Conservation (phyloP, 1,284 basidiomycete genomes). For the Mycosarcoma maydis region DNA sequence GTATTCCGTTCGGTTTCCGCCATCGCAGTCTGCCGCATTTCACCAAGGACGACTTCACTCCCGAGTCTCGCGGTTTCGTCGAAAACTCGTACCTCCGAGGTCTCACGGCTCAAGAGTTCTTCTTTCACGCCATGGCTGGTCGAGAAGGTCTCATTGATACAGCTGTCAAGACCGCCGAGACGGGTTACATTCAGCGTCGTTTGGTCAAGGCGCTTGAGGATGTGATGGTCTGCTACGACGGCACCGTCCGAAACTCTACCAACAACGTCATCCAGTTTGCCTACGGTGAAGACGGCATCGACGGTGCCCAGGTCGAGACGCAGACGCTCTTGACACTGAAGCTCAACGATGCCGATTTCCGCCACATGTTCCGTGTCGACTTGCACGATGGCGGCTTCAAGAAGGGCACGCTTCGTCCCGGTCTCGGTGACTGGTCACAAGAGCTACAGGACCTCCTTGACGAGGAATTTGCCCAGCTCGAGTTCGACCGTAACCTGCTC, state of each 20-base stretch:
- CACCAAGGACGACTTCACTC: constrained; percentile 98
- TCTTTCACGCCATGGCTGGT: constrained; percentile 99
- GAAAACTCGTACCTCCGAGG: constrained; percentile 99
- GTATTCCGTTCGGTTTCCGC: constrained; percentile 97
- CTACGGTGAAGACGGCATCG: constrained; percentile 99
- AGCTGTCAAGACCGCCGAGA: constrained; percentile 99
- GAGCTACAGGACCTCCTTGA: constrained; percentile 86
- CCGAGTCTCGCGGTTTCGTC: constrained; percentile 97
- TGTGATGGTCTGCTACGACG: constrained; percentile 96
- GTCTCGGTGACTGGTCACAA: constrained; percentile 89
- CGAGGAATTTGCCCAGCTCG: constrained; percentile 82
- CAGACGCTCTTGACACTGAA: constrained; percentile 90
- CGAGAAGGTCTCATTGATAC: constrained; percentile 99
- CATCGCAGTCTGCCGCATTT: constrained; percentile 97
- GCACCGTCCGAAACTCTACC: constrained; percentile 91
- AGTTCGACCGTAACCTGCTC: constrained; percentile 79
- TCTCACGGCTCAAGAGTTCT: constrained; percentile 97
- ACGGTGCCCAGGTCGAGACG: constrained; percentile 95
- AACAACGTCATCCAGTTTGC: constrained; percentile 85
- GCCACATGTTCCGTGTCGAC: constrained; percentile 90
- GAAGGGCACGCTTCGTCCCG: constrained; percentile 83
- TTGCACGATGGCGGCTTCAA: constrained; percentile 72
- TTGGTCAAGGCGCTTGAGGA: constrained; percentile 98
- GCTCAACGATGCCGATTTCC: constrained; percentile 84
- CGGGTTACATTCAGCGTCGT: constrained; percentile 97